Evolutionary conservation across 2,329 filamentous ascomycete genomes (phyloP), one percentile per base, ranked within the genome.

Genomic region (Pseudocercospora crystallina): DNA sequence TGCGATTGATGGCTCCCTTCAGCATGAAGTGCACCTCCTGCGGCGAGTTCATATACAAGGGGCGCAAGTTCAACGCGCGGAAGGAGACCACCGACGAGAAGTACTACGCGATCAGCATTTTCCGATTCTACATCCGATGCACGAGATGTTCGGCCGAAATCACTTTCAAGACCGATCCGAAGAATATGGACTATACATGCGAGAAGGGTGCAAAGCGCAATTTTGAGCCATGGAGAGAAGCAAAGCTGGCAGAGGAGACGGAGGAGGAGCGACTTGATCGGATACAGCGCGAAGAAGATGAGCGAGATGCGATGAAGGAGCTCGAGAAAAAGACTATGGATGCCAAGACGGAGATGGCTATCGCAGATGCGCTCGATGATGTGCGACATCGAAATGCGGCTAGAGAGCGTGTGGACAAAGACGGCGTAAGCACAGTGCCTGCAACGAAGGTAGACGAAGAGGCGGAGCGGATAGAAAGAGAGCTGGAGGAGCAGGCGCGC

Each of bases 321-420:
- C 74, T 99, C 40, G 94, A 99, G 73, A 86, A 87, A 57, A 97
- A 97, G 75, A 96, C 92, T 48, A 75, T 87, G 15, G 94, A 99
- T 69, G 91, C 91, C 1, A 91, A 94, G 75, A 80, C 87, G 35
- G 94, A 99, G 72, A 99, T 99, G 91, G 89, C 88, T 13, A 89
- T 96, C 38, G 94, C 94, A 2, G 94, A 99, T 75, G 92, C 91
- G 7, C 74, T 99, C 48, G 94, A 99, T 70, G 91, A 96, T 73
- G 96, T 99, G 50, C 80, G 92, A 49, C 92, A 89, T 45, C 77
- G 92, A 58, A 99, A 99, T 73, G 94, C 94, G 7, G 79, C 90
- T 57, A 84, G 94, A 43, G 89, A 95, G 70, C 80, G 87, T 58
- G 86, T 85, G 8, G 82, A 83, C 64, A 83, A 82, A 2, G 68